These are phyloP conservation scores for Theobroma grandiflorum DNA, from an alignment of 441 rosid species.

Conservation along the genomic window DNA sequence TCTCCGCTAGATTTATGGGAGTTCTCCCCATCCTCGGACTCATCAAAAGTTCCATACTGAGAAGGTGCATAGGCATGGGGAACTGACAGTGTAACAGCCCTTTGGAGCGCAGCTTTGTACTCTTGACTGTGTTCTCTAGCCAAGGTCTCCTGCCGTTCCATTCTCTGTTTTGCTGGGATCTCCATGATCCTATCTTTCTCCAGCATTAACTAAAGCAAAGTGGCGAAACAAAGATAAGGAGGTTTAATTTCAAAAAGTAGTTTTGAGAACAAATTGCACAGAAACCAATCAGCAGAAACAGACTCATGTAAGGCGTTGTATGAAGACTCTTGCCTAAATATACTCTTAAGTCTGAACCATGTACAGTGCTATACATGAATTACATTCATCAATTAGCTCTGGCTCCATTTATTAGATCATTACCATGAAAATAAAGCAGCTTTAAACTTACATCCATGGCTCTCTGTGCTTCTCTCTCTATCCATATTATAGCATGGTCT, in stretches of 20 bases:
- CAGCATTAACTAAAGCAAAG: conserved; percentile 58
- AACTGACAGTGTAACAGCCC: conserved; percentile 79
- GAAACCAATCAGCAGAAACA: conserved; percentile 5
- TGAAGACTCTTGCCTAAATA: neutral
- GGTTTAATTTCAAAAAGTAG: conserved; percentile 2
- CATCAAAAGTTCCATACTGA: conserved; percentile 81
- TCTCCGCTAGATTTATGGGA: conserved; percentile 41
- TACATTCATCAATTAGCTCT: neutral
- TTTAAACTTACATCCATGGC: conserved; percentile 69
- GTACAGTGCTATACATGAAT: neutral
- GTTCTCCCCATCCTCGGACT: conserved; percentile 46
- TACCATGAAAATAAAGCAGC: neutral
- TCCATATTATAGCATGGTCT: conserved; percentile 91
- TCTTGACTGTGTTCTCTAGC: conserved; percentile 76
- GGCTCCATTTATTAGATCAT: conserved; percentile 13
- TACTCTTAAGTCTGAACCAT: neutral
- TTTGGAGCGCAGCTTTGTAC: conserved; percentile 80
- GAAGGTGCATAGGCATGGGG: conserved; percentile 77
- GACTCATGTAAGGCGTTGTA: neutral
- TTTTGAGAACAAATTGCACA: conserved; percentile 3
- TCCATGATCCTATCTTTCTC: conserved; percentile 76
- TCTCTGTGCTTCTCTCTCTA: conserved; percentile 81
- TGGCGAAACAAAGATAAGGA: neutral
- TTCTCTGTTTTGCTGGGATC: conserved; percentile 78
- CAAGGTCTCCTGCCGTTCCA: conserved; percentile 86